Percentiles rank a stretch among this genome's conserved stretches.
Evolutionary conservation across 78 protist genomes (phyloP).

Genomic region (Creolimax fragrantissima): DNA sequence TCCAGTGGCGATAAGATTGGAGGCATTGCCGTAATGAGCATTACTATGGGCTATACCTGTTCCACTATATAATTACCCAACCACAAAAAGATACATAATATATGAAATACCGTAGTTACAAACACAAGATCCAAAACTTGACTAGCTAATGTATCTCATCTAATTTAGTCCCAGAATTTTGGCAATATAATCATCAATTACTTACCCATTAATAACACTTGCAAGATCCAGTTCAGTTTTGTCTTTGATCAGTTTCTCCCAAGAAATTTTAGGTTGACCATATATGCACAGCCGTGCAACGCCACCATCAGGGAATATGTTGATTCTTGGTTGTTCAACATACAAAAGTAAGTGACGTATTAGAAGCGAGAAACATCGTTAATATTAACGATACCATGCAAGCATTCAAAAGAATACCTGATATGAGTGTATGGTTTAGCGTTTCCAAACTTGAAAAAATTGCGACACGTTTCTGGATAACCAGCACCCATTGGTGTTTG

Average conservation of each 20-base stretch:
- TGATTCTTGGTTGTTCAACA: conserved; percentile 1
- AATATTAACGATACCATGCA: too few species aligned
- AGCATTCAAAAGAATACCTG: neutral
- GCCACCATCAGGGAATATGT: conserved; percentile 69
- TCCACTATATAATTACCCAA: conserved; percentile 20
- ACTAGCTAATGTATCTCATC: too few species aligned
- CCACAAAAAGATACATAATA: neutral
- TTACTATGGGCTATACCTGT: conserved; percentile 32
- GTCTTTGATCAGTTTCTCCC: conserved; percentile 37
- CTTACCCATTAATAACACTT: conserved; percentile 43
- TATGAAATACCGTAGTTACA: too few species aligned
- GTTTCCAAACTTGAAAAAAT: neutral
- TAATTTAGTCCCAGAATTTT: too few species aligned
- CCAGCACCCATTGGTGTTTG: conserved; percentile 36
- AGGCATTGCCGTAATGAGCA: conserved; percentile 55
- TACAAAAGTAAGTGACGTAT: neutral
- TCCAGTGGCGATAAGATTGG: conserved; percentile 63
- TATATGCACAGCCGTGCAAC: conserved; percentile 57
- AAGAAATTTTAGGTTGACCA: conserved; percentile 30
- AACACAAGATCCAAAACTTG: too few species aligned
- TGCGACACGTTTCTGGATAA: conserved; percentile 16
- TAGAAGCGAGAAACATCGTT: too few species aligned
- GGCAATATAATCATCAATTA: neutral
- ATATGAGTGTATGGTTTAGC: conserved; percentile 50
- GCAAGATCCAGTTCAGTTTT: conserved; percentile 44